Evolutionary conservation across 1,284 basidiomycete species (phyloP), one percentile per base, ranked within the genome.

Genomic region (Cryptococcus sp.): DNA sequence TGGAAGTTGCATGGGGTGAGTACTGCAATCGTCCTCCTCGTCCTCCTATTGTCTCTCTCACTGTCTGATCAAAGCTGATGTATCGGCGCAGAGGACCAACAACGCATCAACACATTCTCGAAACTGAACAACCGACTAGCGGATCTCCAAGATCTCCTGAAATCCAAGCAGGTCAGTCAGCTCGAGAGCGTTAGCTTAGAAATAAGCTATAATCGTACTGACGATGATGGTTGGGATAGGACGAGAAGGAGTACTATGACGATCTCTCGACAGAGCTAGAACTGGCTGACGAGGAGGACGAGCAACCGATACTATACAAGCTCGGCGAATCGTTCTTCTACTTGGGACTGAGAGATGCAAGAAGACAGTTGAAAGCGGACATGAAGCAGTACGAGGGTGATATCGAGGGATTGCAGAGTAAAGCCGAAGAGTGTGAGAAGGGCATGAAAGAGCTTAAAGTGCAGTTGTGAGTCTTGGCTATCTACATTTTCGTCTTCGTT

Each of bases 391-490:
- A 93, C 35, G 84, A 88, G 27, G 65, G 72, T 1, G 84, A 88
- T 62, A 84, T 93, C 23, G 79, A 82, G 1, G 74, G 74, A 5
- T 75, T 93, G 19, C 79, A 85, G 22, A 73, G 70, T 1, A 83
- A 83, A 50, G 85, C 86, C 22, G 85, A 88, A 42, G 84, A 87
- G 40, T 93, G 89, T 72, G 88, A 93, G 69, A 83, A 81, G 42
- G 84, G 88, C 65, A 98, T 98, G 95, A 89, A 91, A 70, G 84
- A 86, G 61, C 84, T 98, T 53, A 98, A 99, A 77, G 86, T 92
- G 27, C 76, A 83, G 4, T 77, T 98, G 68, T 77, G 63, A 72
- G 78, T 69, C 15, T 8, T 11, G 20, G 11, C 47, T n/a, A 10
- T 19, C 23, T 17, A 5, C 17, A 25, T 25, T 25, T 25, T 25